Base-by-base conservation (phyloP, 2,329 filamentous ascomycete species). In the Neofusicoccum sp. region DNA sequence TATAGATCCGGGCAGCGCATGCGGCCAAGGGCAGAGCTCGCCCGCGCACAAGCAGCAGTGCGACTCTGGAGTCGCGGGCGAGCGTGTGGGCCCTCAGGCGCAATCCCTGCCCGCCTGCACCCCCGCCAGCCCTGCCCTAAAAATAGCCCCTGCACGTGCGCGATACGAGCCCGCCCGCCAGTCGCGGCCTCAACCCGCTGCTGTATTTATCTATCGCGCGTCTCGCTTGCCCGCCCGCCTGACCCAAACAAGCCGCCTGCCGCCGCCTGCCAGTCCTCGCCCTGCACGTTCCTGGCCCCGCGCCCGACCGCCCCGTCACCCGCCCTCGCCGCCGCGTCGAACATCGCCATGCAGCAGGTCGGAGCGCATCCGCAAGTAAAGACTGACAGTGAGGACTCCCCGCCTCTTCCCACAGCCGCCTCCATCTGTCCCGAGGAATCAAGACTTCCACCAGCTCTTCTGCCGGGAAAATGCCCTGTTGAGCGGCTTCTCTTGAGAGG, bases 91-190 rank as follows among this genome's bases (percentile, higher is more conserved):
- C 41, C 28, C 8, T 16, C n/a, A 9, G 48, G 14, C 36, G 48
- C 48, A 31, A 29, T 7, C 48, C 14, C 34, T 37, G 29, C 33
- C 22, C 14, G 33, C 49, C 16, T 12, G 11, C 3, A 11, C n/a
- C 37, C 37, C 29, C 54, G 14, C 39, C 50, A 41, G 50, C 54
- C 54, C 41, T 56, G 22, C 29, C 7, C 56, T 58, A 58, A 36
- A 58, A 45, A 58, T 58, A 58, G 54, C 43, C 56, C 16, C 14
- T 36, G 43, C 56, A 59, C 56, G 56, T 59, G 56, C 56, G n/a
- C 28, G 43, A 60, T 60, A 60, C 56, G 56, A 58, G 48, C 16
- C 16, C 36, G 22, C 50, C 50, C 29, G 50, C 50, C 41, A 41
- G n/a, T 31, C 4, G 14, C 22, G 14, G 31, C 31, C 31, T 14